A percentile compares a stretch with the other conserved stretches of the same genome.
These are phyloP conservation scores for Aspergillus cristatus DNA, from an alignment of 495 filamentous ascomycete genomes.

Conservation along the genomic window DNA sequence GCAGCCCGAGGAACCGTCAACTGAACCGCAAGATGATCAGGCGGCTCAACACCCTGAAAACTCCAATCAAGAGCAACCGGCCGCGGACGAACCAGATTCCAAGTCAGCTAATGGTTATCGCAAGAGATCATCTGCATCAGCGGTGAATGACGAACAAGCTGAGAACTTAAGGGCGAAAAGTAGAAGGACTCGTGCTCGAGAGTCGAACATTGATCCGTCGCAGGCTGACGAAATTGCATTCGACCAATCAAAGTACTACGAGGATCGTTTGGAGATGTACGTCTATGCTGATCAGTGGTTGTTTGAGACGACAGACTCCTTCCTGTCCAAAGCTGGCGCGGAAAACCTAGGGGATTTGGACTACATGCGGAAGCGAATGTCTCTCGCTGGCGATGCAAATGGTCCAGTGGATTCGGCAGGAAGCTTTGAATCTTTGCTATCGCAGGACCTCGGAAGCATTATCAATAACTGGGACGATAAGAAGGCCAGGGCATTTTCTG, in stretches of 20 bases:
- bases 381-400: constrained; percentile 4
- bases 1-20: constrained; percentile 33
- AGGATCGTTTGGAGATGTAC: constrained; percentile 59
- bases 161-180: constrained; percentile 64
- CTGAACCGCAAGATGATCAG: constrained; percentile 31
- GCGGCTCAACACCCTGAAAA: constrained; percentile 16
- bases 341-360: constrained; percentile 37
- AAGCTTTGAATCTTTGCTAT: constrained; percentile 21
- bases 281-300: constrained; percentile 66
- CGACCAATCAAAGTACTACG: constrained; percentile 61
- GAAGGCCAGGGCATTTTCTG: constrained; percentile 46
- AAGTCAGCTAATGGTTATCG: constrained; percentile 23
- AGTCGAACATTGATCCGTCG: constrained; percentile 51
- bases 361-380: constrained; percentile 25
- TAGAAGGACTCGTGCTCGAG: constrained; percentile 72
- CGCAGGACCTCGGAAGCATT: constrained; percentile 44
- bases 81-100: constrained; percentile 20
- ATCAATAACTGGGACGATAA: constrained; percentile 51
- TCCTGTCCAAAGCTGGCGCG: constrained; percentile 60
- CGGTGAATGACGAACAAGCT: constrained; percentile 38
- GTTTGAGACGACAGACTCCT: constrained; percentile 56
- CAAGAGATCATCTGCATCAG: constrained; percentile 44
- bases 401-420: constrained; percentile 1
- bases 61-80: constrained; percentile 12
- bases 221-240: constrained; percentile 44